Base-by-base conservation (phyloP, 2,329 filamentous ascomycete species). In the Drechslerella stenobrocha region DNA sequence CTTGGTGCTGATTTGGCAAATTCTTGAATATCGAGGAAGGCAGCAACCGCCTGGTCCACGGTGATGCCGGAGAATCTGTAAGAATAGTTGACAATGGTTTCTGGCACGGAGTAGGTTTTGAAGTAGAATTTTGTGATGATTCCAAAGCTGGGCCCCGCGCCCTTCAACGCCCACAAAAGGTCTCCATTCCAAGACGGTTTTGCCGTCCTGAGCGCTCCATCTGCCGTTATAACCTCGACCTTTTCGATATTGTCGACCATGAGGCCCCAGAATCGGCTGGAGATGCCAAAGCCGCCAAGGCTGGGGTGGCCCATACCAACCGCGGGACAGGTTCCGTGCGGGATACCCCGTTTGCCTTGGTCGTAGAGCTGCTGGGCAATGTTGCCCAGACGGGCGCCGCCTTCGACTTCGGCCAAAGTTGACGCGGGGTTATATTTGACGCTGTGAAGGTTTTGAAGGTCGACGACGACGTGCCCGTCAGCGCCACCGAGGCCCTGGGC, bases 181-280 rank as follows among this genome's bases (percentile, higher is more conserved):
- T 79, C 78, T 0, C 69, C 26, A 69, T 79, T 76, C 59, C 76
- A 74, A 1, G 71, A 73, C 8, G 72, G 70, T 15, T 76, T 70
- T 1, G 64, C 71, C 5, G 40, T 65, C 8, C 58, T 59, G 4
- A 61, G 9, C 2, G 51, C 51, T 15, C 71, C 71, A 34, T 72
- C 64, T 2, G 71, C 70, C 22, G 80, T 75, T 0, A 83, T 78
- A 0, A 82, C 79, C 26, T 80, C 77, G 1, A 81, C 74, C n/a
- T 74, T 78, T 7, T 78, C 71, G 18, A 84, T 76, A 22, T 78
- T 78, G 63, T 84, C 82, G 45, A 83, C 75, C 1, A 80, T 76
- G 1, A 80, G 74, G 15, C 82, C 81, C 78, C 80, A 82, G 26
- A 78, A 75, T 2, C 82, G 77, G 1, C 77, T 78, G 57, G 74